phyloP scores from a whole-genome alignment of 139 green algal species.

The Raphidocelis subcapitata region DNA sequence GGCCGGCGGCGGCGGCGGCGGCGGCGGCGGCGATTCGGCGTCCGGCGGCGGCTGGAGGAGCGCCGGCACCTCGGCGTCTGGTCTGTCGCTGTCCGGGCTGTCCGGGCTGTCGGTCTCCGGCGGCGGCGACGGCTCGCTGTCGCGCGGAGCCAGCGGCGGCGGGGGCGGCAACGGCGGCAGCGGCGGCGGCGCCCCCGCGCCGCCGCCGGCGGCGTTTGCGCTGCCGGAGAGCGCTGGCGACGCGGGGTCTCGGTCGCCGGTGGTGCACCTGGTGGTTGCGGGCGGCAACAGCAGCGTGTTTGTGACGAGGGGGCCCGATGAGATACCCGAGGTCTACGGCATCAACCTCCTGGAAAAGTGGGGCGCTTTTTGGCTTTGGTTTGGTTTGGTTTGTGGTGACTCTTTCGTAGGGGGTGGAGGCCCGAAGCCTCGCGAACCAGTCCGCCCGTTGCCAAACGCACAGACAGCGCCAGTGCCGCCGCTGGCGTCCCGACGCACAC shows the following conservation, averaged over 20 bases:
- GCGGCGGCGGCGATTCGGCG: not conserved
- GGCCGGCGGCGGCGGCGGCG: not conserved
- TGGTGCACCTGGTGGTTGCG: slow-evolving; percentile 57
- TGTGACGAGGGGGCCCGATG: slow-evolving; percentile 58
- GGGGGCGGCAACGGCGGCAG: slow-evolving; percentile 22
- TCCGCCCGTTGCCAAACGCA: too few relatives aligned
- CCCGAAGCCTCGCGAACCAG: too few relatives aligned
- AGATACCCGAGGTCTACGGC: slow-evolving; percentile 52
- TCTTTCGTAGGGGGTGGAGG: not conserved
- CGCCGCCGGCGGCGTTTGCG: not conserved
- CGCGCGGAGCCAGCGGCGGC: slow-evolving; percentile 17
- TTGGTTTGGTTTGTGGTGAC: not conserved
- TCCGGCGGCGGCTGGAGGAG: not conserved
- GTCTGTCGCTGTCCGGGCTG: too few relatives aligned
- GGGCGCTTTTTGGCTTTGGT: not conserved
- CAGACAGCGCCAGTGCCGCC: too few relatives aligned
- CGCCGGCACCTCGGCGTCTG: slow-evolving; percentile 1
- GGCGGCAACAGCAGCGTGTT: slow-evolving; percentile 62
- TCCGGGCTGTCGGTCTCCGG: too few relatives aligned
- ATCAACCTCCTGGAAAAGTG: slow-evolving; percentile 32
- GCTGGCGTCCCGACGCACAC: too few relatives aligned
- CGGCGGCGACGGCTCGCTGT: too few relatives aligned
- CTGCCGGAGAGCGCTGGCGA: slow-evolving; percentile 5
- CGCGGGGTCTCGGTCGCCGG: too few relatives aligned
- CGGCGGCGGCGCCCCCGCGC: too few relatives aligned